Evolutionary conservation across 345 rosid species (phyloP).

Genomic region (Ailanthus altissimus): DNA sequence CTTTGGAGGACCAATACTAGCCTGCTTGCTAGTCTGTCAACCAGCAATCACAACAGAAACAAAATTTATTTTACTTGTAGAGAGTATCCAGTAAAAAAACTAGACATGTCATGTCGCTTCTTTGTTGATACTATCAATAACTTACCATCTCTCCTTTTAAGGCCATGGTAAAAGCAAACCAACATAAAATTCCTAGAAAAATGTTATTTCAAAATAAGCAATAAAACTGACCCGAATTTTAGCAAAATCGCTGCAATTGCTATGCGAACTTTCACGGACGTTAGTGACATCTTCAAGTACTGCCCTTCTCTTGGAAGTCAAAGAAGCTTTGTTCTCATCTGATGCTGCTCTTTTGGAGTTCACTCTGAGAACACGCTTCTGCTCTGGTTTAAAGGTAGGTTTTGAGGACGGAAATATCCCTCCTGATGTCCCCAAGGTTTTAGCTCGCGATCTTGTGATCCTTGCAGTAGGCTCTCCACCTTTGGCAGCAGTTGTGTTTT

Average conservation of each 20-base stretch:
- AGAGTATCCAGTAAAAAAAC: constrained; percentile 15
- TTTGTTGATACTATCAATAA: constrained; percentile 9
- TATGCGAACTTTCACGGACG: constrained; percentile 32
- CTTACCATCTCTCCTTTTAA: not conserved
- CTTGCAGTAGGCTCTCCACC: constrained; percentile 41
- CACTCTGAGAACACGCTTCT: constrained; percentile 38
- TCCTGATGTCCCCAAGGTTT: constrained; percentile 51
- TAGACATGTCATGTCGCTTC: not conserved
- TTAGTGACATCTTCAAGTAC: constrained; percentile 81
- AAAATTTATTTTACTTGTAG: constrained; percentile 1
- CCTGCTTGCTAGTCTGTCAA: constrained; percentile 50
- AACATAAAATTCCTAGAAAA: not conserved
- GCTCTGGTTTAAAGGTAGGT: constrained; percentile 66
- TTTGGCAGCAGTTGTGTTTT: constrained; percentile 43
- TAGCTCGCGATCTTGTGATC: constrained; percentile 76
- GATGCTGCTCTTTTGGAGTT: constrained; percentile 50
- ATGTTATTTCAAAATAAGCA: not conserved
- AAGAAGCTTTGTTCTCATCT: constrained; percentile 49
- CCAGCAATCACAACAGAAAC: constrained; percentile 20
- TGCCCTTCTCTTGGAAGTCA: constrained; percentile 62
- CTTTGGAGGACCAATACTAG: constrained; percentile 36
- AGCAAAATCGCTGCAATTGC: constrained; percentile 37
- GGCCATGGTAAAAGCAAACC: not conserved
- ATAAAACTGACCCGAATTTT: constrained; percentile 48
- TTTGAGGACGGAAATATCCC: constrained; percentile 52